Conservation (phyloP, 1,139 yeast genomes). For the Pneumocystis canis region DNA sequence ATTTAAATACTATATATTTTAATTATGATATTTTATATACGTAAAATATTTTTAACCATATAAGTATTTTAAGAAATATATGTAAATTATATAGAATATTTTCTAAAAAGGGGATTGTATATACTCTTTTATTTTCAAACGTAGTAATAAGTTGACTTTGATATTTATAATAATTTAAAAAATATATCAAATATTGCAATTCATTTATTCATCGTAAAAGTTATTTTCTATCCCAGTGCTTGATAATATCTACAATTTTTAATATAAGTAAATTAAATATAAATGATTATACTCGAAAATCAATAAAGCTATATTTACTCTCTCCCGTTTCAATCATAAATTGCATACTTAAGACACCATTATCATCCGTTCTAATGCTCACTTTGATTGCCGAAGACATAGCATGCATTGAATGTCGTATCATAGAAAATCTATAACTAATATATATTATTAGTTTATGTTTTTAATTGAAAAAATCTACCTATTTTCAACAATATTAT, state of each 20-base stretch:
- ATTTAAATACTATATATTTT: not conserved
- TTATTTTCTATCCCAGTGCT: not conserved
- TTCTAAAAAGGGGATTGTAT: not conserved
- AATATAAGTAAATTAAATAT: not conserved
- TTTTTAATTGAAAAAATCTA: constrained; percentile 6
- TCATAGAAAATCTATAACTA: constrained; percentile 3
- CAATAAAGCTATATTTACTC: constrained; percentile 10
- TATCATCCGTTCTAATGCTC: constrained; percentile 15
- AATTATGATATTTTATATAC: not conserved
- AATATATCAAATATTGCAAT: not conserved
- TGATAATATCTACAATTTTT: not conserved
- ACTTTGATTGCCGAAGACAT: constrained; percentile 16
- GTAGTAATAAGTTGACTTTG: not conserved
- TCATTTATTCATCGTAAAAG: not conserved
- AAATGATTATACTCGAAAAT: constrained; percentile 7
- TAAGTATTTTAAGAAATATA: not conserved
- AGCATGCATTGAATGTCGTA: constrained; percentile 15
- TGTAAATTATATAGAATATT: not conserved
- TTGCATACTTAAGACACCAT: constrained; percentile 18
- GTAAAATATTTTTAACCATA: not conserved
- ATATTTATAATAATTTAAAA: not conserved
- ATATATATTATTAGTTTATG: not conserved
- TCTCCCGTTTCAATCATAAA: constrained; percentile 17
- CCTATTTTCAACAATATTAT: constrained; percentile 8
- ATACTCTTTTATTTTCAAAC: not conserved